Conservation (phyloP, 1,284 basidiomycete genomes). For the Schizophyllum commune region DNA sequence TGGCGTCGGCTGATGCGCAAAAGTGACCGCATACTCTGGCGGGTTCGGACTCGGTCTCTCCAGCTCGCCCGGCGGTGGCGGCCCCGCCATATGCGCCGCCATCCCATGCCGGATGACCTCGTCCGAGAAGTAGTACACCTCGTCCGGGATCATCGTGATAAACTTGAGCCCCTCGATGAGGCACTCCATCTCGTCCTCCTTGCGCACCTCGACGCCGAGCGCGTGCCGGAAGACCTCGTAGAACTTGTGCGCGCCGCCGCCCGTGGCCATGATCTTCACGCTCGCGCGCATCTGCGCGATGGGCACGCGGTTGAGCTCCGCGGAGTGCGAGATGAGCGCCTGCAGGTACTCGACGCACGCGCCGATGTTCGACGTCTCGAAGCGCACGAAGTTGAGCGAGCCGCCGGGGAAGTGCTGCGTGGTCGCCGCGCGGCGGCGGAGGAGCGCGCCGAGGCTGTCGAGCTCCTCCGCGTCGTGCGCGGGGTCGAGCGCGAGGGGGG, state of each 20-base stretch:
- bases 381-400: conserved; percentile 95
- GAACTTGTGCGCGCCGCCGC: conserved; percentile 94
- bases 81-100: conserved; percentile 7
- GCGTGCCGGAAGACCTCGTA: conserved; percentile 75
- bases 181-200: conserved; percentile 99
- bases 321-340: conserved; percentile 82
- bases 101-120: conserved; percentile 83
- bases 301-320: conserved; percentile 81
- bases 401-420: conserved; percentile 90
- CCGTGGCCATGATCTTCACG: conserved; percentile 97
- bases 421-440: conserved; percentile 31
- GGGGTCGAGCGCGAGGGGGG: conserved; percentile 66
- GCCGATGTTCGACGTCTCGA: conserved; percentile 88
- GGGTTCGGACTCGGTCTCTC: conserved; percentile 91
- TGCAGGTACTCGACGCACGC: conserved; percentile 86
- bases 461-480: conserved; percentile 14
- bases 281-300: conserved; percentile 87
- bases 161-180: conserved; percentile 96
- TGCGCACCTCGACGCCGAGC: conserved; percentile 78
- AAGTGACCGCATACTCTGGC: conserved; percentile 84
- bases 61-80: conserved; percentile 29
- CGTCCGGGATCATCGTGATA: conserved; percentile 93
- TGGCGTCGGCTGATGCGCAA: conserved; percentile 72
- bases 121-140: conserved; percentile 98
- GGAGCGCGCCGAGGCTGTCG: conserved; percentile 13